Percentiles rank a stretch among this genome's conserved stretches.
Conservation (phyloP, 2,329 filamentous ascomycete genomes). For the Botrytis sinoallii region DNA sequence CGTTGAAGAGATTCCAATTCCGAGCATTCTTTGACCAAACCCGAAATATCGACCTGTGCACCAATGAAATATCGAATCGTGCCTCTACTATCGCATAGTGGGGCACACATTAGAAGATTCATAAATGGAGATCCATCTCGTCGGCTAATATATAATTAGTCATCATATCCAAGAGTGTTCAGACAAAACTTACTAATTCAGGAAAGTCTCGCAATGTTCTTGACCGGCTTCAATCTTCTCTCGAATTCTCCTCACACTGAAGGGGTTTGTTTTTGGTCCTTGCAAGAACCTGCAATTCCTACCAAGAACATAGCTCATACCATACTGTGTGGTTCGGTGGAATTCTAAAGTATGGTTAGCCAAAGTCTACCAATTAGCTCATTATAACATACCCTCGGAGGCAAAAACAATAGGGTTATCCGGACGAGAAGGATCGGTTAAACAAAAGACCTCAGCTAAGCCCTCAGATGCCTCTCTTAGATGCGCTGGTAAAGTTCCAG, state of each 20-base stretch:
- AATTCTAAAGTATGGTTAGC: conserved; percentile 54
- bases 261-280: conserved; percentile 65
- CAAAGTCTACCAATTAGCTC: neutral
- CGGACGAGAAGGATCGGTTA: conserved; percentile 68
- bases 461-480: conserved; percentile 69
- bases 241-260: conserved; percentile 59
- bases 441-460: conserved; percentile 71
- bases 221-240: conserved; percentile 60
- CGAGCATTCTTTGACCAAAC: conserved; percentile 57
- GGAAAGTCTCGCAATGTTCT: conserved; percentile 69
- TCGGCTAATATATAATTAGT: conserved; percentile 42
- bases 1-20: conserved; percentile 56
- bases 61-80: conserved; percentile 63
- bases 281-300: conserved; percentile 78
- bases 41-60: conserved; percentile 63
- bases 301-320: conserved; percentile 68
- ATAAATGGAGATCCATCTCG: conserved; percentile 66
- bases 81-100: conserved; percentile 60
- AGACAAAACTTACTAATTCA: conserved; percentile 59
- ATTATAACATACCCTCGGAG: conserved; percentile 57
- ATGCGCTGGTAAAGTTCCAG: conserved; percentile 61
- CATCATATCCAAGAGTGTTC: conserved; percentile 6
- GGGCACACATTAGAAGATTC: conserved; percentile 64
- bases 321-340: conserved; percentile 71
- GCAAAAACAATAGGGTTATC: conserved; percentile 78